A percentile compares a stretch with the other conserved stretches of the same genome.
Evolutionary conservation across 202 grass and related monocot species (phyloP).

Genomic region (Carex arenaria): DNA sequence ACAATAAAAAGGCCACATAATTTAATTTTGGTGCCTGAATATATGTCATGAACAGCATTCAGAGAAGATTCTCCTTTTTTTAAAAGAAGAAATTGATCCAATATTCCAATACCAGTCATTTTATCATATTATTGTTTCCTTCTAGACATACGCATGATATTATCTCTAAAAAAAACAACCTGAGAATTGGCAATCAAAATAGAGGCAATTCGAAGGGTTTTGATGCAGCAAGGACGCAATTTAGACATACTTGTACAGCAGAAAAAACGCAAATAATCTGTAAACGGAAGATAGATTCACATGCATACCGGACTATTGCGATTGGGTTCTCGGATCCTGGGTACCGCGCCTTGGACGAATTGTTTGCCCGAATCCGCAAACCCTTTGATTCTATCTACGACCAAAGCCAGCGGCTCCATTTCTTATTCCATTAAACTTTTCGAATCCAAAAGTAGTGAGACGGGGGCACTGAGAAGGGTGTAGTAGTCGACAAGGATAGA

Average conservation of each 20-base stretch:
- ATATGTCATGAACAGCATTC: neutral
- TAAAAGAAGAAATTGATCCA: neutral
- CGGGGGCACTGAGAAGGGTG: neutral
- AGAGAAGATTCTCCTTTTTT: neutral
- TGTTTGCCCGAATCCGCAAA: conserved; percentile 46
- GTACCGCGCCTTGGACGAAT: conserved; percentile 54
- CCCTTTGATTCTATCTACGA: conserved; percentile 50
- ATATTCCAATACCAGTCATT: neutral
- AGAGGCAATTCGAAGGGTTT: neutral
- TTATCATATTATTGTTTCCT: neutral
- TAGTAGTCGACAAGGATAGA: conserved; percentile 11
- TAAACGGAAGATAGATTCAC: neutral
- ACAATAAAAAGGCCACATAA: neutral
- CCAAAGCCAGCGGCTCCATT: conserved; percentile 43
- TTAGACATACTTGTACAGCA: neutral
- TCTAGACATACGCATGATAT: neutral
- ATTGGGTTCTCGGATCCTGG: conserved; percentile 12
- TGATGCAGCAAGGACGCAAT: neutral
- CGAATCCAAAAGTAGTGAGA: neutral
- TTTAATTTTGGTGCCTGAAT: neutral
- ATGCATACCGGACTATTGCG: conserved; percentile 46
- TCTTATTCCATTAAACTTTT: conserved; percentile 2
- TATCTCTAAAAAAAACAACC: neutral
- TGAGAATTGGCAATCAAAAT: neutral
- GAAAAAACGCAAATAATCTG: neutral